phyloP scores from a whole-genome alignment of 495 filamentous ascomycete species.

The Penicillium cataractarum region DNA sequence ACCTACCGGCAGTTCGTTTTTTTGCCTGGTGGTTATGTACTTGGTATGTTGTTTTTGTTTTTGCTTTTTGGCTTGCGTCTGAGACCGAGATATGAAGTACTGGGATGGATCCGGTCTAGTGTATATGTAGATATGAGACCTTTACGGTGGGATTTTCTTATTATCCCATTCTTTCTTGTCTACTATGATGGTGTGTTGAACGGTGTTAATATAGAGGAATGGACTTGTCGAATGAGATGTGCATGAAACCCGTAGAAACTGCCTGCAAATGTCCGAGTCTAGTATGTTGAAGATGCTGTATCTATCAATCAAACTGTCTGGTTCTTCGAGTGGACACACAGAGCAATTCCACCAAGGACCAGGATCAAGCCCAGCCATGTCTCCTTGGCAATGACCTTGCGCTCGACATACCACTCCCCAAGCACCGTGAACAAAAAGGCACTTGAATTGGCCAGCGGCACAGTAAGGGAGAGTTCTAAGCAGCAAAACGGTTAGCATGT shows the following conservation, averaged over 20 bases:
- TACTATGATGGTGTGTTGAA: neutral
- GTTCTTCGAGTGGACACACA: constrained; percentile 74
- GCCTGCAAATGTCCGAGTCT: neutral
- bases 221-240: neutral
- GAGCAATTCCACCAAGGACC: constrained; percentile 79
- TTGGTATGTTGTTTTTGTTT: constrained; percentile 11
- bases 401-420: constrained; percentile 93
- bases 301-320: constrained; percentile 23
- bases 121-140: constrained; percentile 27
- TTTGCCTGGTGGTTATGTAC: constrained; percentile 23
- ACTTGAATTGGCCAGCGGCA: constrained; percentile 91
- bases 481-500: neutral
- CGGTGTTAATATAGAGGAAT: constrained; percentile 21
- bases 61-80: constrained; percentile 13
- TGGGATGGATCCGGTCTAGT: neutral
- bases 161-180: neutral
- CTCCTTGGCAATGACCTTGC: constrained; percentile 83
- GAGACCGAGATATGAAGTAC: constrained; percentile 10
- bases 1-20: constrained; percentile 3
- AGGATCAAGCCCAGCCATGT: constrained; percentile 88
- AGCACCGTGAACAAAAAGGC: constrained; percentile 95
- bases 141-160: neutral
- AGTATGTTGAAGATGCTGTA: neutral
- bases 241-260: neutral
- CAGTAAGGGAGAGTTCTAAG: constrained; percentile 85